A percentile compares a stretch with the other conserved stretches of the same genome.
These are phyloP conservation scores for Paecilomyces sp. DNA, from an alignment of 2,329 filamentous ascomycete species.

Conservation along the genomic window DNA sequence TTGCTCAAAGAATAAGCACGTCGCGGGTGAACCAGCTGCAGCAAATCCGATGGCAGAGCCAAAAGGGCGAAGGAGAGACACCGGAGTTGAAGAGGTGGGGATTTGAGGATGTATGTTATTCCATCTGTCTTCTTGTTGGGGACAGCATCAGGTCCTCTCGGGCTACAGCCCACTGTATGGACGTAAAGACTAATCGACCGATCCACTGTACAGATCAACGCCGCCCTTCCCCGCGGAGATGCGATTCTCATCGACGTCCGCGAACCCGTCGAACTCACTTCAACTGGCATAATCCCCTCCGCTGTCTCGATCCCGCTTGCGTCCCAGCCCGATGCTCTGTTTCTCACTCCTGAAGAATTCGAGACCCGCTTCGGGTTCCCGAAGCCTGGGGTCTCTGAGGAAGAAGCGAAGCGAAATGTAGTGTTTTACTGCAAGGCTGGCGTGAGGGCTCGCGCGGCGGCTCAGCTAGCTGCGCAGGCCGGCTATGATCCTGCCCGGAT, in stretches of 20 bases:
- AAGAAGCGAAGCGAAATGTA: constrained; percentile 36
- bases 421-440: constrained; percentile 94
- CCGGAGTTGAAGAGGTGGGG: constrained; percentile 19
- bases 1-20: background rate
- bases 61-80: constrained; percentile 1
- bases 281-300: constrained; percentile 60
- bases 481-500: constrained; percentile 64
- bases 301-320: constrained; percentile 77
- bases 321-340: constrained; percentile 70
- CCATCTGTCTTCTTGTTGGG: background rate
- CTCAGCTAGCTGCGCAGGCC: constrained; percentile 65
- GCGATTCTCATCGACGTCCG: constrained; percentile 40
- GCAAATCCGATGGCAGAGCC: constrained; percentile 16
- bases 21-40: background rate
- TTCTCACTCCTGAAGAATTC: constrained; percentile 71
- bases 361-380: constrained; percentile 71
- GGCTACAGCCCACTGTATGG: no score
- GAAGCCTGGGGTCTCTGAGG: constrained; percentile 48
- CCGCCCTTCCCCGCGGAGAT: constrained; percentile 21
- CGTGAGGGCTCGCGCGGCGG: constrained; percentile 71
- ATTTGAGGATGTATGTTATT: constrained; percentile 29
- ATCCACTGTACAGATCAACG: constrained; percentile 22
- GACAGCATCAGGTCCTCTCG: no score
- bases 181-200: background rate
- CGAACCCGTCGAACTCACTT: constrained; percentile 38